Percentiles rank a stretch among this genome's conserved stretches.
These are phyloP conservation scores for Tolypocladium sp. DNA, from an alignment of 2,329 filamentous ascomycete species.

Conservation along the genomic window DNA sequence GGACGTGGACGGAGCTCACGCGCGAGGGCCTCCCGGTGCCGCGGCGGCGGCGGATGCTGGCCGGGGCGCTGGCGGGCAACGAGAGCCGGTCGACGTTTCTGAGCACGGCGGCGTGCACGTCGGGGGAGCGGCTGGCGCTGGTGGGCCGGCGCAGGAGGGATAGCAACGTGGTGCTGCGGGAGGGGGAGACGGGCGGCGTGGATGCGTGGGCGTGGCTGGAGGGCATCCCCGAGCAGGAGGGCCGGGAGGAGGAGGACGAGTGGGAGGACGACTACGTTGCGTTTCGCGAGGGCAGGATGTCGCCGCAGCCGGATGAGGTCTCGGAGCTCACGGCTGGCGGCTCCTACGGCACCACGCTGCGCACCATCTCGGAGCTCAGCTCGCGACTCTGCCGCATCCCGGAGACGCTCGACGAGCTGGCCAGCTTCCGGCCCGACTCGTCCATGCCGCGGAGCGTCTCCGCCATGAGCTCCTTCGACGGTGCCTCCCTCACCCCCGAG, in stretches of 20 bases:
- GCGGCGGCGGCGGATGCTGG: not conserved
- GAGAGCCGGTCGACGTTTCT: not conserved
- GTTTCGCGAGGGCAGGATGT: not conserved
- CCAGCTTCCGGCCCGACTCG: not conserved
- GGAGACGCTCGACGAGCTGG: not conserved
- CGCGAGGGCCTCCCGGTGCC: not conserved
- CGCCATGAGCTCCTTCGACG: not conserved
- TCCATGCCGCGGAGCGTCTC: not conserved
- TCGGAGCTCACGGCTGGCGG: no score
- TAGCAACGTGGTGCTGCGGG: not conserved
- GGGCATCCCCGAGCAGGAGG: not conserved
- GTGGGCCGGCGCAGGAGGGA: not conserved
- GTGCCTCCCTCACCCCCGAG: not conserved
- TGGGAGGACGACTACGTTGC: not conserved
- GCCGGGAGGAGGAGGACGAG: not conserved
- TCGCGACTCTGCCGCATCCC: not conserved
- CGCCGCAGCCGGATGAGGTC: not conserved
- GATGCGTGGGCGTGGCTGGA: not conserved
- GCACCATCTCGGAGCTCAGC: not conserved
- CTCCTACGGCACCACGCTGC: no score
- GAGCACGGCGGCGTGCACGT: not conserved
- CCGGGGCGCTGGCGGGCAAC: not conserved
- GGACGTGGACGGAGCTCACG: not conserved
- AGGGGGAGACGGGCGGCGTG: not conserved
- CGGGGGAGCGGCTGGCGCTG: not conserved